phyloP scores from a whole-genome alignment of 164 flowering plant species.

The Magnolia officinalis region DNA sequence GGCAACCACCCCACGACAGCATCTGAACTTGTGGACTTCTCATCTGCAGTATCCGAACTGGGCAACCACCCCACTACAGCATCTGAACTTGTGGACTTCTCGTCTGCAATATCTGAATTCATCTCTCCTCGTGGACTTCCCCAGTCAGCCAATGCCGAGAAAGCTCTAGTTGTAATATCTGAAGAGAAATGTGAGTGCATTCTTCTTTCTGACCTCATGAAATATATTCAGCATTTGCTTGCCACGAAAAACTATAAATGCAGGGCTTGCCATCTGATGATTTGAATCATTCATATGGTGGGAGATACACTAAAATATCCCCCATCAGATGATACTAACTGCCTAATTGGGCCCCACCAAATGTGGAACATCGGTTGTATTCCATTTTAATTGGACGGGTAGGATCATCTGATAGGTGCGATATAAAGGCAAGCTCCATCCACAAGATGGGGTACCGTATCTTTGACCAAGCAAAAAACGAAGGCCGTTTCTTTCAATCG shows the following conservation, averaged over 20 bases:
- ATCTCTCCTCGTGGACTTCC: conserved; percentile 21
- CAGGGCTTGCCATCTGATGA: neutral
- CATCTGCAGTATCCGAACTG: conserved; percentile 13
- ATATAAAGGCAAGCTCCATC: neutral
- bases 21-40: neutral
- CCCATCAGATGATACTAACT: neutral
- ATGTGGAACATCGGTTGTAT: neutral
- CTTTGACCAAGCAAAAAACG: neutral
- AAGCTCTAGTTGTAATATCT: conserved; percentile 19
- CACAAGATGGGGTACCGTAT: neutral
- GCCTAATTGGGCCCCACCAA: neutral
- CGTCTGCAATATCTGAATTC: neutral
- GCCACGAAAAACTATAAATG: neutral
- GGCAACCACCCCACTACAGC: conserved; percentile 11
- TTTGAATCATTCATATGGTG: neutral
- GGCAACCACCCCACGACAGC: conserved; percentile 11
- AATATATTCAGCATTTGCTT: neutral
- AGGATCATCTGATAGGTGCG: neutral
- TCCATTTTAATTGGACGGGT: neutral
- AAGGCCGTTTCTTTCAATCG: neutral
- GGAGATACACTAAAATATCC: neutral
- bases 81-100: neutral
- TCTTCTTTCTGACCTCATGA: neutral
- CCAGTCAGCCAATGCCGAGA: conserved; percentile 8
- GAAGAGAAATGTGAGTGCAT: conserved; percentile 26